Evolutionary conservation across 805 yeast species (phyloP), one percentile per base, ranked within the genome.

Genomic region (Hanseniaspora meyeri): DNA sequence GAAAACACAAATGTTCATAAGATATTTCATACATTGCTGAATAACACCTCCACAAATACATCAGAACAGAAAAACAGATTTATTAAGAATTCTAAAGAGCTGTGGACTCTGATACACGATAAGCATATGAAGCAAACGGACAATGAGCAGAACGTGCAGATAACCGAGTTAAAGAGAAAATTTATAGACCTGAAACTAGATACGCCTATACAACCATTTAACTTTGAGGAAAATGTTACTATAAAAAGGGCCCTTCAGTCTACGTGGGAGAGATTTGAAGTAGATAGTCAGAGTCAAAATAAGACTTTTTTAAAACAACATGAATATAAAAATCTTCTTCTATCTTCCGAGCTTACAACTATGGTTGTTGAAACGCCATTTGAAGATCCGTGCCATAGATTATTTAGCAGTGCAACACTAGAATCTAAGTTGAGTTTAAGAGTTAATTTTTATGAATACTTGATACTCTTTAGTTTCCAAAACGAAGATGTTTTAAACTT

Each of bases 351-450:
- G 8, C 10, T 51, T 17, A 36, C 55, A 19, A 32, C 16, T 9
- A 11, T 51, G 14, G 38, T 51, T 14, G 27, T 51, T 12, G 43
- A 36, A 31, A 43, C 49, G 6, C 55, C 55, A 1, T 51, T 51
- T 27, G 5, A 20, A 36, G 29, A 51, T 37, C 43, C 49, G 8
- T 36, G 20, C 10, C 4, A 19, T n/a, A 27, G 11, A 17, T 2
- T 9, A 7, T 17, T 12, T n/a, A 10, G 20, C 20, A 16, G 12
- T 17, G 27, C 16, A 12, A 40, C 16, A 19, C 9, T 5, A 16
- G 17, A n/a, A n/a, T 19, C 39, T 11, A 27, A 24, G 11, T n/a
- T 51, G 11, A 20, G 37, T 51, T n/a, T 51, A 7, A 39, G 43
- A 4, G 17, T 43, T 11, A 31, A 51, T 14, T 51, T 43, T 27